Evolutionary conservation across 164 flowering plant genomes (phyloP), one percentile per base, ranked within the genome.

Genomic region (Berberis vulgaris): DNA sequence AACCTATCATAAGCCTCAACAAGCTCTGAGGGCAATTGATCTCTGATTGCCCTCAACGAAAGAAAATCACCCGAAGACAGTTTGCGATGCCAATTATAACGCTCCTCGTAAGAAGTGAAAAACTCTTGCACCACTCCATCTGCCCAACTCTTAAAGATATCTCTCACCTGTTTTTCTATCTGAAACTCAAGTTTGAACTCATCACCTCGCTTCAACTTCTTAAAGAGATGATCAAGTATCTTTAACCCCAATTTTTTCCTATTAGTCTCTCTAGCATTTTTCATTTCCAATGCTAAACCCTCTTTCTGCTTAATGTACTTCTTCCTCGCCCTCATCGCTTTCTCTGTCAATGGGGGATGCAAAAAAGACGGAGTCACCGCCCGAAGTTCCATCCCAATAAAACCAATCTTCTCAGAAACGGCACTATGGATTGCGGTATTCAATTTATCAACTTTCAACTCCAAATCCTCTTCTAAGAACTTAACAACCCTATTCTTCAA

Each of bases 381-480:
- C 77, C 78, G 99, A 69, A 94, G 71, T 67, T 86, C 97, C 94
- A 91, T 86, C 7, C 96, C 97, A 57, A 89, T 55, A 71, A 91
- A 91, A 12, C 69, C 81, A 45, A 94, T 87, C 76, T 83, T 89
- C 75, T 94, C 97, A 1, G 86, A 80, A 2, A 79, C 83, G 5
- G 96, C 86, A 79, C 97, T 89, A 62, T 87, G 99, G 45, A 94
- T 80, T 6, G 76, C 80, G 4, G 91, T 84, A 12, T 68, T 82
- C 49, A 71, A 46, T 71, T 63, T 85, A 80, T 86, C 89, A 1
- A 91, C 88, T 59, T 79, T 81, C 76, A 91, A 66, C 42, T 72
- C 86, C 81, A 94, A 72, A 39, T 69, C 67, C 73, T 60, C 75
- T 71, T 87, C 96, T 57, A 91, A 71, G 67, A 73, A 74, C 49